Conservation (phyloP, 2,329 filamentous ascomycete genomes). For the Ceratocystis eucalypticola region DNA sequence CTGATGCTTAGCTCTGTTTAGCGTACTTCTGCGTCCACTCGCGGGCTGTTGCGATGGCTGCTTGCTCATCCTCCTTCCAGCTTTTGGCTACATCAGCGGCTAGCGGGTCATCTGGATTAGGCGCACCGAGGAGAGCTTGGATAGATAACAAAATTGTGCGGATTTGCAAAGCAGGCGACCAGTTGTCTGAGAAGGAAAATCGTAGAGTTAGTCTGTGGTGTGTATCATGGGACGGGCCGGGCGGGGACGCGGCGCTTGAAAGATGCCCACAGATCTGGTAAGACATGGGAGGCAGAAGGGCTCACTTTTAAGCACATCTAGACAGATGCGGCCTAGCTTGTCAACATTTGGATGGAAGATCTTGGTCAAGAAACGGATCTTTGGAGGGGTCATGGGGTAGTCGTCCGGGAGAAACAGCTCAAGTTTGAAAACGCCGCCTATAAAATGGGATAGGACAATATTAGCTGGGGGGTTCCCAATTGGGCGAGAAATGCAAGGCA, state of each 20-base stretch:
- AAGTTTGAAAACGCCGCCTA: slow-evolving; percentile 79
- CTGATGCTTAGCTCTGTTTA: slow-evolving; percentile 14
- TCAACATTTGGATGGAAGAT: slow-evolving; percentile 99
- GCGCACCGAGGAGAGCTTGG: slow-evolving; percentile 86
- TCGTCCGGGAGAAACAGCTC: slow-evolving; percentile 97
- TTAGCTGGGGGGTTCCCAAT: not conserved
- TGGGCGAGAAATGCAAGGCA: not conserved
- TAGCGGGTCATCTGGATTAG: slow-evolving; percentile 95
- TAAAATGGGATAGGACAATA: not conserved
- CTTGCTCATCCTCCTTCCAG: slow-evolving; percentile 93
- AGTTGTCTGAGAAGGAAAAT: slow-evolving; percentile 60
- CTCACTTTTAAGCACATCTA: slow-evolving; percentile 93
- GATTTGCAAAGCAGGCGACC: slow-evolving; percentile 95
- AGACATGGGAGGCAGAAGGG: slow-evolving; percentile 7
- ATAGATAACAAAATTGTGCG: slow-evolving; percentile 97
- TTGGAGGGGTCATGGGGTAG: slow-evolving; percentile 97
- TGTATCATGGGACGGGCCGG: not conserved
- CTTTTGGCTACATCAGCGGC: slow-evolving; percentile 94
- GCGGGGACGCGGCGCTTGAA: not conserved
- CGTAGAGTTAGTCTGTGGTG: slow-evolving; percentile 13
- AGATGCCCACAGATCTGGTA: not conserved
- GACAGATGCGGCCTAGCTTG: slow-evolving; percentile 88
- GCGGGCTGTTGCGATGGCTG: slow-evolving; percentile 79
- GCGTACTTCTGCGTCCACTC: slow-evolving; percentile 87
- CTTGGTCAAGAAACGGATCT: slow-evolving; percentile 96